Conservation (phyloP, 164 flowering plant genomes). For the Stephania cephalantha region DNA sequence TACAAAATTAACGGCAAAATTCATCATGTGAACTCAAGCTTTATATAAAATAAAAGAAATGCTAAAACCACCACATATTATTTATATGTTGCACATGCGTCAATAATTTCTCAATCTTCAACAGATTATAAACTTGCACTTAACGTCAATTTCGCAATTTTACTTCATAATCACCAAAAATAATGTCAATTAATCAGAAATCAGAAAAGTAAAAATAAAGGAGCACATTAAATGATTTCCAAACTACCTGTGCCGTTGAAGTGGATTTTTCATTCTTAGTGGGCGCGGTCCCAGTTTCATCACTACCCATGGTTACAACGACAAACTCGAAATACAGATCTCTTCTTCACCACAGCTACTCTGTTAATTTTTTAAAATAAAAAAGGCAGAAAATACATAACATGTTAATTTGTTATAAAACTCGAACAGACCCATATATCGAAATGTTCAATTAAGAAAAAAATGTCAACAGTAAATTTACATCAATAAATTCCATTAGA, state of each 20-base stretch:
- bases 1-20: slow-evolving; percentile 13
- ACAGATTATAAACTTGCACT: not conserved
- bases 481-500: no score
- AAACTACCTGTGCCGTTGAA: slow-evolving; percentile 52
- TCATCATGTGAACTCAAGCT: slow-evolving; percentile 4
- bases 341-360: not conserved
- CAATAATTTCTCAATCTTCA: slow-evolving; percentile 8
- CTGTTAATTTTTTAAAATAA: slow-evolving; percentile 1
- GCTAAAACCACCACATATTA: not conserved
- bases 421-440: not conserved
- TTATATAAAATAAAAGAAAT: not conserved
- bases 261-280: slow-evolving; percentile 55
- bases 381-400: not conserved
- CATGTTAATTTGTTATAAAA: not conserved
- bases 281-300: slow-evolving; percentile 51
- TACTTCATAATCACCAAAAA: not conserved
- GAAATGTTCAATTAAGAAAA: not conserved
- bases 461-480: not conserved
- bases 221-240: not conserved
- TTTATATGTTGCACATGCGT: not conserved
- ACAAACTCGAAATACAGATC: not conserved
- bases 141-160: not conserved
- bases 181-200: not conserved
- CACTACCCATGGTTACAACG: slow-evolving; percentile 51
- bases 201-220: not conserved